Evolutionary conservation across 176 grass and related monocot species (phyloP).

Genomic region (Hordeum marinum): DNA sequence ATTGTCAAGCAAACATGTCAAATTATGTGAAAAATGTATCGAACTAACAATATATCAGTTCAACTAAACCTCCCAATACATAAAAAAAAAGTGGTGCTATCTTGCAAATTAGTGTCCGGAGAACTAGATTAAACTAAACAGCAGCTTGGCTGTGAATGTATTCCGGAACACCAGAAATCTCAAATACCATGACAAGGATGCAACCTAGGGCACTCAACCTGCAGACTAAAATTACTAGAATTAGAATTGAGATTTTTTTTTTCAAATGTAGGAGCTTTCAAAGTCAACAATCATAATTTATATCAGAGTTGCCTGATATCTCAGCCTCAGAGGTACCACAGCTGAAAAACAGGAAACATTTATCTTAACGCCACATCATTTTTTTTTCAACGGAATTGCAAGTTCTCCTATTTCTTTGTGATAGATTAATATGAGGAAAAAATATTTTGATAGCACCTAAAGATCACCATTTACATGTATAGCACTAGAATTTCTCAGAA

Average conservation of each 20-base stretch:
- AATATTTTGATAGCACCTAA: not conserved
- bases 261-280: not conserved
- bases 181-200: not conserved
- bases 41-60: not conserved
- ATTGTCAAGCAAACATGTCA: not conserved
- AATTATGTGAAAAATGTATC: not conserved
- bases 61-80: not conserved
- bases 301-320: not conserved
- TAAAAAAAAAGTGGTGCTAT: not conserved
- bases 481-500: not conserved
- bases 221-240: not conserved
- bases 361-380: not conserved
- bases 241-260: not conserved
- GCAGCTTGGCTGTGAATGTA: not conserved
- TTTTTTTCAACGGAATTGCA: not conserved
- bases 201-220: not conserved
- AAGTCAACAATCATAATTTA: not conserved
- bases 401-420: not conserved
- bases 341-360: not conserved
- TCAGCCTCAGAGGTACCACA: not conserved
- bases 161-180: not conserved
- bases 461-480: not conserved
- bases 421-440: not conserved
- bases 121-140: not conserved
- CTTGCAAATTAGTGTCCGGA: not conserved